phyloP scores from a whole-genome alignment of 768 basidiomycete genomes.

The Trametes meyenii region DNA sequence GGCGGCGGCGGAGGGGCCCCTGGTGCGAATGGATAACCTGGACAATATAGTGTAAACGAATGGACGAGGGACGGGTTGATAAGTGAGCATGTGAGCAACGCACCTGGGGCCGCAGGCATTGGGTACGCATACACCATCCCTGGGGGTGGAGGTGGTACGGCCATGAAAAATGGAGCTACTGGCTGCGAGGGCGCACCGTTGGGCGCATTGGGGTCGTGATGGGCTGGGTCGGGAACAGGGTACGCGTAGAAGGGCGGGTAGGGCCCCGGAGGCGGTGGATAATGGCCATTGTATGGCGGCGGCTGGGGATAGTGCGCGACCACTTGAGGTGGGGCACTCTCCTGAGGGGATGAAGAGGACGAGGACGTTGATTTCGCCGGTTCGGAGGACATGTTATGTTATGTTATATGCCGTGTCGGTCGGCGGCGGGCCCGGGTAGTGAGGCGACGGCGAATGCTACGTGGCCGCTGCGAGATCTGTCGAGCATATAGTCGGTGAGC shows the following conservation, averaged over 20 bases:
- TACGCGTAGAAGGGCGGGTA: constrained; percentile 34
- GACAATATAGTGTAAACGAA: constrained; percentile 15
- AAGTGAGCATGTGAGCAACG: constrained; percentile 8
- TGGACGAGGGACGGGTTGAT: background rate
- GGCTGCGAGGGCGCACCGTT: constrained; percentile 32
- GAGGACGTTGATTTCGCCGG: constrained; percentile 24
- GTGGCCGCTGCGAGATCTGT: constrained; percentile 14
- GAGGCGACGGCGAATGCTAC: background rate
- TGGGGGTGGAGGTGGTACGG: constrained; percentile 40
- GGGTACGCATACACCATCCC: constrained; percentile 50
- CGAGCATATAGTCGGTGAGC: constrained; percentile 16
- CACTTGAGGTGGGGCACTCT: constrained; percentile 23
- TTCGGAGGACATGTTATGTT: constrained; percentile 28
- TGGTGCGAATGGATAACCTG: constrained; percentile 33
- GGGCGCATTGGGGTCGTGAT: constrained; percentile 37
- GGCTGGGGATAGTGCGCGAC: constrained; percentile 25
- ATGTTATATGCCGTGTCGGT: background rate
- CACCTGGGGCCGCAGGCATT: constrained; percentile 42
- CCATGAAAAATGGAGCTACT: constrained; percentile 43
- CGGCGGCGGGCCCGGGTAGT: background rate
- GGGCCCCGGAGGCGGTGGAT: constrained; percentile 26
- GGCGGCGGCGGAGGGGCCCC: constrained; percentile 28
- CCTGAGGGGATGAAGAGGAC: constrained; percentile 19
- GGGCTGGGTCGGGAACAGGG: constrained; percentile 32
- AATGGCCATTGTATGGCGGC: constrained; percentile 31